Conservation (phyloP, 2,329 filamentous ascomycete genomes). For the Cladosporium sp. region DNA sequence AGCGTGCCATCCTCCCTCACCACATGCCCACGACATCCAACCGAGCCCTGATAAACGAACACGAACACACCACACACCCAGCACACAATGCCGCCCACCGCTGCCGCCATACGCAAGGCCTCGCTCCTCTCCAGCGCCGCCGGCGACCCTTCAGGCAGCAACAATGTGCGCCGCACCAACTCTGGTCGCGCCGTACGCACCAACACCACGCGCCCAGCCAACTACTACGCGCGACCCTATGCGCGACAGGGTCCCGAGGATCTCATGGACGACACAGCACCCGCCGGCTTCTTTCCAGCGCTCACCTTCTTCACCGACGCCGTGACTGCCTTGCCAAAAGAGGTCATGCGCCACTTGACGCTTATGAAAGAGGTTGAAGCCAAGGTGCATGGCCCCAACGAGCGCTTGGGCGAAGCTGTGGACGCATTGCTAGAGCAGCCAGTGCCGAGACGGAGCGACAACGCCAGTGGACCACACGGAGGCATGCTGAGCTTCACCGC, state of each 20-base stretch:
- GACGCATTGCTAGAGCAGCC: conserved; percentile 53
- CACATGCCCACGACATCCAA: neutral
- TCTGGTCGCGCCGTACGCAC: conserved; percentile 46
- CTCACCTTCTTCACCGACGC: conserved; percentile 81
- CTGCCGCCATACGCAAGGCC: conserved; percentile 9
- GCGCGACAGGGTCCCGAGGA: conserved; percentile 27
- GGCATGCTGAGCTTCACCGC: conserved; percentile 34
- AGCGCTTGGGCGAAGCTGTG: conserved; percentile 73
- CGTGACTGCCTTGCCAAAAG: conserved; percentile 85
- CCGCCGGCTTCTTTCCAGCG: conserved; percentile 57
- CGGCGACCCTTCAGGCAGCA: neutral
- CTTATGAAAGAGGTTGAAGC: conserved; percentile 96
- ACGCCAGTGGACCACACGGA: neutral
- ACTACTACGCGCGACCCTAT: conserved; percentile 50
- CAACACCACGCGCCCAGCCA: conserved; percentile 42
- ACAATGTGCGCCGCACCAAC: conserved; percentile 21
- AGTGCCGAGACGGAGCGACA: conserved; percentile 34
- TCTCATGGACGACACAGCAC: conserved; percentile 21
- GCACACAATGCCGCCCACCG: conserved; percentile 6
- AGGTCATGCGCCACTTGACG: conserved; percentile 93
- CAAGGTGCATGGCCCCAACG: conserved; percentile 86
- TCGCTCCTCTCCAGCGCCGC: conserved; percentile 6
- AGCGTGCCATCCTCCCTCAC: neutral
- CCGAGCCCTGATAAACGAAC: neutral
- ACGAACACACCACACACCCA: neutral